Base-by-base conservation (phyloP, 495 filamentous ascomycete species). In the Penicillium soppii region DNA sequence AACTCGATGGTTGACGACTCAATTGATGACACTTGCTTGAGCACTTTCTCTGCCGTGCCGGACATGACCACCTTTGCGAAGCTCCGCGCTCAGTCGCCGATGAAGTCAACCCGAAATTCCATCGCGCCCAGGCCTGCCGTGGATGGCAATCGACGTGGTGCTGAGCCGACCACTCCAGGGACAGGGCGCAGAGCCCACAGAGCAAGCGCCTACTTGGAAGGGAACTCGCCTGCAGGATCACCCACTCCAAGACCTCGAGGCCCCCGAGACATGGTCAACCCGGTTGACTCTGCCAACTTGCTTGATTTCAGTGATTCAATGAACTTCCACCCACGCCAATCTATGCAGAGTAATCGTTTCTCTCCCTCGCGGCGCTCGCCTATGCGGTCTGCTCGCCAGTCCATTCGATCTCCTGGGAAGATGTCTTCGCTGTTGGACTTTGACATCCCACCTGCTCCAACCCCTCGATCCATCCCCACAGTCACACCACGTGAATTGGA, bases 401-500 rank as follows among this genome's bases (percentile, higher is more conserved):
- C 70, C n/a, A 65, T 62, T 37, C 59, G 66, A 7, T 67, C 69
- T 5, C 73, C 74, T 4, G 50, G 63, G 7, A 76, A 74, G 26
- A 49, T 49, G 44, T 54, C 65, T 13, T 73, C 69, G 54, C 79
- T 97, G 7, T 81, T 98, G 30, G 94, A 98, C 65, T 96, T 97
- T 62, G 92, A 97, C 55, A 86, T 97, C 13, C 90, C 91, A 8
- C 89, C 90, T 3, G 80, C 85, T 9, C 91, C 91, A 3, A 97
- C 94, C 1, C 94, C 94, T 15, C 87, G 92, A 47, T 95, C 89
- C 35, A 83, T 97, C 35, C 94, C 94, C 1, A 88, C 85, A 12
- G 85, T 97, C 54, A 96, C 95, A 3, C 88, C 91, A 1, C 86
- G 94, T 22, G 94, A 98, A 69, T 76, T 97, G 1, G 94, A 98